phyloP scores from a whole-genome alignment of 176 grass and related monocot genomes.

The Metroxylon sagu region DNA sequence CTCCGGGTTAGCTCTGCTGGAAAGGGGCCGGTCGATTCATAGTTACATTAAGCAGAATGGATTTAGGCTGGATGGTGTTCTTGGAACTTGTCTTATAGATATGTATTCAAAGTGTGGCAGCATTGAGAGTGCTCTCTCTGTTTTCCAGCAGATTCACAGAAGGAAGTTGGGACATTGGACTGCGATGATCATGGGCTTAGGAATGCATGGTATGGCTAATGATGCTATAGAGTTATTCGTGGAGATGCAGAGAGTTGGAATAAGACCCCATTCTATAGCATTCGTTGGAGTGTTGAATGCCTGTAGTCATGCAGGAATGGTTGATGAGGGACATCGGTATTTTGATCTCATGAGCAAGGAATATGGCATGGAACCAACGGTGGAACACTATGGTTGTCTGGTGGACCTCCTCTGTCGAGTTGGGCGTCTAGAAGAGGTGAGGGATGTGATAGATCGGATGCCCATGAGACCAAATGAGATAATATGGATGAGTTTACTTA shows the following conservation, averaged over 20 bases:
- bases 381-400: slow-evolving; percentile 4
- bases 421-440: neutral
- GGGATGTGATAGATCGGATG: slow-evolving; percentile 1
- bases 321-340: neutral
- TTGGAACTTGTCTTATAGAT: slow-evolving; percentile 9
- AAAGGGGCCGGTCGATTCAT: neutral
- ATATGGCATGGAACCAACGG: neutral
- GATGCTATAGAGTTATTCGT: neutral
- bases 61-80: neutral
- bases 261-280: neutral
- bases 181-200: slow-evolving; percentile 8
- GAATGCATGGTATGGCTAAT: slow-evolving; percentile 7
- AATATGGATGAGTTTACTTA: slow-evolving; percentile 8
- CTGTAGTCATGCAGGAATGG: slow-evolving; percentile 14
- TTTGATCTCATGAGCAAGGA: slow-evolving; percentile 2
- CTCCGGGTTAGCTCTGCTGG: slow-evolving; percentile 7
- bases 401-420: slow-evolving; percentile 7
- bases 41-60: neutral
- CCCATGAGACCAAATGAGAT: slow-evolving; percentile 4
- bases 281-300: slow-evolving; percentile 1
- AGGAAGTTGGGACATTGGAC: slow-evolving; percentile 3
- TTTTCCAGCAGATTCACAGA: neutral
- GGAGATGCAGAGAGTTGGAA: neutral
- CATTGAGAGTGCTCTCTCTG: slow-evolving; percentile 2
- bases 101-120: slow-evolving; percentile 6